Percentiles rank a stretch among this genome's conserved stretches.
Evolutionary conservation across 306 rosid species (phyloP).

Genomic region (Lathyrus sativus): DNA sequence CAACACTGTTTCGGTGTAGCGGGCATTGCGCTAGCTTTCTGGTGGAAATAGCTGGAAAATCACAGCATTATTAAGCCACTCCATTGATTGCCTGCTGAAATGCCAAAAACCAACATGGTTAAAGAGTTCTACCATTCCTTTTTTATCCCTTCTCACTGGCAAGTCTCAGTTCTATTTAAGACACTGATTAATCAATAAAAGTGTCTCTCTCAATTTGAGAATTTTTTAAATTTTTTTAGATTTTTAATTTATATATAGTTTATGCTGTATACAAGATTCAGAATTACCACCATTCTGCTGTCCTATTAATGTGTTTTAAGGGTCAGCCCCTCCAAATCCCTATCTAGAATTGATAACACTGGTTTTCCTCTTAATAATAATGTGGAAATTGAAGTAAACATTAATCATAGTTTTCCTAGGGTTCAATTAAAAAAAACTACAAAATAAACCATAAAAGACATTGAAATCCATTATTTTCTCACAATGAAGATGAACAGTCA

Average conservation of each 20-base stretch:
- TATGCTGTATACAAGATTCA: neutral
- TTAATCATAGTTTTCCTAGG: neutral
- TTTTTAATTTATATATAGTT: neutral
- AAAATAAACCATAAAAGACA: neutral
- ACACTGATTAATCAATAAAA: neutral
- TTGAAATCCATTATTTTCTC: neutral
- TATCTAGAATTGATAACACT: neutral
- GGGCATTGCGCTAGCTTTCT: neutral
- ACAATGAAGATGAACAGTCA: neutral
- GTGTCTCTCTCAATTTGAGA: neutral
- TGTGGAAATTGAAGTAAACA: constrained; percentile 2
- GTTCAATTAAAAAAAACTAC: neutral
- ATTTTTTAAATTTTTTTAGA: neutral
- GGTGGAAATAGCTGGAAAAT: neutral
- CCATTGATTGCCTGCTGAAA: neutral
- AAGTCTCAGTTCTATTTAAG: neutral
- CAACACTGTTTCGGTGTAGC: neutral
- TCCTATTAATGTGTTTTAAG: neutral
- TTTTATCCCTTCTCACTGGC: neutral
- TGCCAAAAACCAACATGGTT: neutral
- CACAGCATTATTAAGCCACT: neutral
- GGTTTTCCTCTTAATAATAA: constrained; percentile 15
- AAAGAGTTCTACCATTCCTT: neutral
- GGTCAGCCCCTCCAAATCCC: neutral
- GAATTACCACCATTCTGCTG: neutral